A percentile compares a stretch with the other conserved stretches of the same genome.
phyloP scores from a whole-genome alignment of 257 asterid species.

The Plantago elongata region DNA sequence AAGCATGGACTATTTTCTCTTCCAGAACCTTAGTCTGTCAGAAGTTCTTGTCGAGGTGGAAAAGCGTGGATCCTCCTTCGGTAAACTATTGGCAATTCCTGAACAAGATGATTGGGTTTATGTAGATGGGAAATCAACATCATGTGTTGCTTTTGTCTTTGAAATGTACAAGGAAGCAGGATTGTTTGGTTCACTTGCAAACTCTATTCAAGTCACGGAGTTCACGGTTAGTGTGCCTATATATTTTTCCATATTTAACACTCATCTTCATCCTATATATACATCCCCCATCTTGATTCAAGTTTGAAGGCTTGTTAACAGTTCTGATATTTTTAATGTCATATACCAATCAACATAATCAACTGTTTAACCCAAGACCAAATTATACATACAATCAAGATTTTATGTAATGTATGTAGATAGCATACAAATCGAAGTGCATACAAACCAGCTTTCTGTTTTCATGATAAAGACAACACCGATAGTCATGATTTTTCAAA shows the following conservation, averaged over 20 bases:
- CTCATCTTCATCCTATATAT: background rate
- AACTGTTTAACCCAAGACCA: too few species aligned
- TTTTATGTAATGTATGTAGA: too few species aligned
- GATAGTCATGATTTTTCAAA: too few species aligned
- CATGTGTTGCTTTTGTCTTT: conserved; percentile 84
- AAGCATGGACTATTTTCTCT: conserved; percentile 7
- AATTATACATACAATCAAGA: too few species aligned
- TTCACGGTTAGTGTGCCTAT: conserved; percentile 65
- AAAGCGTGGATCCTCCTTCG: conserved; percentile 81
- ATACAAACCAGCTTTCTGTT: too few species aligned
- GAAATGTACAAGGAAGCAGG: conserved; percentile 91
- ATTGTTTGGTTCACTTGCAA: conserved; percentile 61
- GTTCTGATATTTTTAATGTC: too few species aligned
- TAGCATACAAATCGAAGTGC: too few species aligned
- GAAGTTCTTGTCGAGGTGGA: conserved; percentile 86
- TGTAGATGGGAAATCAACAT: conserved; percentile 76
- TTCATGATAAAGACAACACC: too few species aligned
- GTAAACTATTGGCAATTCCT: conserved; percentile 71
- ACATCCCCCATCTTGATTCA: too few species aligned
- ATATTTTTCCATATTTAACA: background rate
- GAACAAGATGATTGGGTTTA: conserved; percentile 91
- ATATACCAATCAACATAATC: too few species aligned
- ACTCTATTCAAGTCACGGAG: conserved; percentile 82
- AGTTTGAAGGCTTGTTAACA: too few species aligned
- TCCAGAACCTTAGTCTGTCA: conserved; percentile 68